Conservation (phyloP, 169 alveolate genomes). For the Babesia ovis region DNA sequence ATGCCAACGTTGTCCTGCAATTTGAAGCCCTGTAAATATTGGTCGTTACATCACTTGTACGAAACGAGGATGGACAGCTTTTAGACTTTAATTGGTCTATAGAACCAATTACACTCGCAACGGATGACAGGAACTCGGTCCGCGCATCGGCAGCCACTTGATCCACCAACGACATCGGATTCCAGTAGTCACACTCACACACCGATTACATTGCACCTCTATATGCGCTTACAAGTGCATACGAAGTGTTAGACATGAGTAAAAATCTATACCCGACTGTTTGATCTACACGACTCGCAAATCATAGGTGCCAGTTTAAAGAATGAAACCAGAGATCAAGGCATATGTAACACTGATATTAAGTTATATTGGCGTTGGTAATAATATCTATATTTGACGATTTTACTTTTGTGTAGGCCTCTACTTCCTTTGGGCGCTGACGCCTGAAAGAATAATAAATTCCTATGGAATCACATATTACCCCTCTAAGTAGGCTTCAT, state of each 20-base stretch:
- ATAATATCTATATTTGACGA: not conserved
- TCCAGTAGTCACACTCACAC: not conserved
- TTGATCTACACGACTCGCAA: not conserved
- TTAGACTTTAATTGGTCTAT: constrained; percentile 8
- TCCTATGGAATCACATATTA: constrained; percentile 56
- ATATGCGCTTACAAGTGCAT: not conserved
- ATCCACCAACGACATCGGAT: constrained; percentile 49
- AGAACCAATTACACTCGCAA: constrained; percentile 26
- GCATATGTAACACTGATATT: constrained; percentile 24
- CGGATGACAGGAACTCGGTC: constrained; percentile 20
- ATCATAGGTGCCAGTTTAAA: not conserved
- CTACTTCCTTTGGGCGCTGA: constrained; percentile 59
- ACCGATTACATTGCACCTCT: not conserved
- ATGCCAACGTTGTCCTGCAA: not conserved
- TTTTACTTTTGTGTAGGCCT: constrained; percentile 27
- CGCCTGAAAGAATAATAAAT: constrained; percentile 45
- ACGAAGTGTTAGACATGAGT: not conserved
- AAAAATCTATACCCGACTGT: not conserved
- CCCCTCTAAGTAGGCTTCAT: constrained; percentile 48
- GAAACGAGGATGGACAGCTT: not conserved
- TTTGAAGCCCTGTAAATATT: no score
- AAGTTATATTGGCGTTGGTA: constrained; percentile 36
- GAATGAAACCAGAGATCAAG: constrained; percentile 61
- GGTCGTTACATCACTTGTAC: not conserved
- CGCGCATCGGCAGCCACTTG: constrained; percentile 45